Base-by-base conservation (phyloP, 2,329 filamentous ascomycete genomes). In the Colletotrichum tropicicola region DNA sequence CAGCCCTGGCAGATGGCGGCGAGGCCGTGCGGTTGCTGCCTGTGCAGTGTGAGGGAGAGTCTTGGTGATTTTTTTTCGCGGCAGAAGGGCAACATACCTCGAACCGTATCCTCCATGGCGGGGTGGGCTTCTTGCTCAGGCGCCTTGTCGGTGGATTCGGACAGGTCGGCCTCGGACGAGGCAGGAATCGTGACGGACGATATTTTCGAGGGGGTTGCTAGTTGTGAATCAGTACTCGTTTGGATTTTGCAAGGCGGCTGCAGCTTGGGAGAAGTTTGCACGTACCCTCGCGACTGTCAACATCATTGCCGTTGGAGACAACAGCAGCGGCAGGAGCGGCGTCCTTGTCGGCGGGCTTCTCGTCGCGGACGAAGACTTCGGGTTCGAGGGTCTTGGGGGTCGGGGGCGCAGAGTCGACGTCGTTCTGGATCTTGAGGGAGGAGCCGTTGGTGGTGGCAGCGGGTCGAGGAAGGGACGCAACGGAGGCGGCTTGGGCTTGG, bases 401-500 rank as follows among this genome's bases (percentile, higher is more conserved):
- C 13, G 48, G 43, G 8, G 65, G 52, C 13, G 48, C n/a, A 15
- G 66, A 61, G 23, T 68, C 66, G 51, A 32, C 58, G 44, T 65
- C 61, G 48, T 52, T 58, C 39, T 68, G 65, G n/a, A 67, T 61
- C 44, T 66, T 68, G 30, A 68, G 49, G 6, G 67, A 65, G 12
- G 67, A 68, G 41, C 67, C 67, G 44, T 68, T 68, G 59, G 69
- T 69, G 25, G 73, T 67, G 45, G 39, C 23, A 44, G 30, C 58
- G 28, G 62, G 58, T 27, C 44, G 58, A 51, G 62, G 37, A 51
- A 62, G 45, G 35, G 58, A 51, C 19, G 28, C 23, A 48, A 53
- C 43, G 37, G 53, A 23, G 17, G 56, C 61, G 59, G 75, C 52
- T 47, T 64, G 71, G 53, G 72, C 72, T 30, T 75, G 72, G 21